Percentiles rank a stretch among this genome's conserved stretches.
These are phyloP conservation scores for Pisolithus sp. DNA, from an alignment of 768 basidiomycete genomes.

Conservation along the genomic window DNA sequence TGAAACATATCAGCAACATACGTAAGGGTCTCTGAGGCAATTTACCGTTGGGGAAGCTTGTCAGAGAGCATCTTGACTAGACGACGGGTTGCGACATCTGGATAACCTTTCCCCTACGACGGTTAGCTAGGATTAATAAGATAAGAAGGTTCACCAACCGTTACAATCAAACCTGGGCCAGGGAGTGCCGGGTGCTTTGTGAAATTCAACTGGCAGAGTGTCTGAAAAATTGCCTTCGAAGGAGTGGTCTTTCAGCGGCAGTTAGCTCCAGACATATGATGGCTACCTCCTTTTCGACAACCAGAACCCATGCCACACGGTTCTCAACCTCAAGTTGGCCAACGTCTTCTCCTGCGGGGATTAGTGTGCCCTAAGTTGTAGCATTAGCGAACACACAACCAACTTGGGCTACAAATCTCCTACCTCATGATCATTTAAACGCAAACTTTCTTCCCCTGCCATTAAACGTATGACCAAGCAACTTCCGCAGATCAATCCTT, in stretches of 20 bases:
- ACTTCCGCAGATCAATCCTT: conserved; percentile 78
- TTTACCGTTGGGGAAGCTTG: conserved; percentile 40
- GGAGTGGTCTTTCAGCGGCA: background rate
- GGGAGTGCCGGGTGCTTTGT: conserved; percentile 42
- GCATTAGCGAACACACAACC: background rate
- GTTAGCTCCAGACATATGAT: background rate
- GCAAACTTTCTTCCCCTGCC: conserved; percentile 43
- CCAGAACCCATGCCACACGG: conserved; percentile 66
- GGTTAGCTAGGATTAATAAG: conserved; percentile 3
- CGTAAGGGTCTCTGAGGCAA: background rate
- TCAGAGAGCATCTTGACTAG: conserved; percentile 69
- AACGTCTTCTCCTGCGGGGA: conserved; percentile 74
- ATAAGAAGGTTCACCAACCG: conserved; percentile 37
- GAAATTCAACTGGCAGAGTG: conserved; percentile 58
- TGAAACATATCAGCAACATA: conserved; percentile 24
- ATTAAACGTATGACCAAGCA: conserved; percentile 52
- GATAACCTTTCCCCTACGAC: conserved; percentile 90
- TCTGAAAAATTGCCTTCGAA: conserved; percentile 87
- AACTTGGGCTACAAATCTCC: background rate
- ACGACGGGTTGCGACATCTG: conserved; percentile 86
- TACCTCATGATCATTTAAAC: conserved; percentile 56
- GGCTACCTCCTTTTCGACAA: conserved; percentile 90
- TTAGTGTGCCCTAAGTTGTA: conserved; percentile 54
- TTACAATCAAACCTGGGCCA: conserved; percentile 70
- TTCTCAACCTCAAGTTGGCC: conserved; percentile 48